phyloP scores from a whole-genome alignment of 2,329 filamentous ascomycete species.

The Penicillium polonicum region DNA sequence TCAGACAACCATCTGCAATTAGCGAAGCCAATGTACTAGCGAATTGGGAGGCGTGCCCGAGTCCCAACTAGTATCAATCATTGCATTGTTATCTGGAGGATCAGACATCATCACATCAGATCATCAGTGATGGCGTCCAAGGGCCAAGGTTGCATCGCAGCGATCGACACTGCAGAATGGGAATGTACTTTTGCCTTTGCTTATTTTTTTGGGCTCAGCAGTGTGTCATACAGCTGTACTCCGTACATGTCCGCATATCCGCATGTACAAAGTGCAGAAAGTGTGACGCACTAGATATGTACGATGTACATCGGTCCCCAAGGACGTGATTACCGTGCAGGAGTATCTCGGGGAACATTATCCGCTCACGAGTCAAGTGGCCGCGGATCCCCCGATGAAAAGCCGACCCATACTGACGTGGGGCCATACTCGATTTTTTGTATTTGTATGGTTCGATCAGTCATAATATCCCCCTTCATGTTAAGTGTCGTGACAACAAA shows the following conservation, averaged over 20 bases:
- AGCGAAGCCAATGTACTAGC: neutral
- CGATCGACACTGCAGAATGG: slow-evolving; percentile 13
- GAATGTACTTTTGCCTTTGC: slow-evolving; percentile 2
- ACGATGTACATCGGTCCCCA: neutral
- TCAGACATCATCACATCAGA: slow-evolving; percentile 1
- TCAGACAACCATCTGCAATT: neutral
- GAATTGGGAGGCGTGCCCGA: neutral
- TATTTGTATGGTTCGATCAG: slow-evolving; percentile 18
- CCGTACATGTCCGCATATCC: neutral
- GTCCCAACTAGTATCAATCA: slow-evolving; percentile 2
- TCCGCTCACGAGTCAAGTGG: slow-evolving; percentile 15
- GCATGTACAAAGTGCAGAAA: neutral
- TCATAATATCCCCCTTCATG: slow-evolving; percentile 10
- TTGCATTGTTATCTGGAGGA: slow-evolving; percentile 2
- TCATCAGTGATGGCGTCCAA: slow-evolving; percentile 2
- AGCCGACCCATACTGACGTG: slow-evolving; percentile 16
- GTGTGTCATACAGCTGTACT: slow-evolving; percentile 7
- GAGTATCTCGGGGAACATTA: slow-evolving; percentile 16
- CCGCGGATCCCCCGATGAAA: slow-evolving; percentile 18
- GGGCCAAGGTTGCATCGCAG: neutral
- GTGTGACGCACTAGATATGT: neutral
- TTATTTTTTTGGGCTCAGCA: neutral
- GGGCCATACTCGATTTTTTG: slow-evolving; percentile 8
- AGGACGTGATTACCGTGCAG: slow-evolving; percentile 7
- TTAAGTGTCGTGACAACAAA: slow-evolving; percentile 7